Evolutionary conservation across 2,329 filamentous ascomycete species (phyloP).

Genomic region (Arthrobotrys sinensis): DNA sequence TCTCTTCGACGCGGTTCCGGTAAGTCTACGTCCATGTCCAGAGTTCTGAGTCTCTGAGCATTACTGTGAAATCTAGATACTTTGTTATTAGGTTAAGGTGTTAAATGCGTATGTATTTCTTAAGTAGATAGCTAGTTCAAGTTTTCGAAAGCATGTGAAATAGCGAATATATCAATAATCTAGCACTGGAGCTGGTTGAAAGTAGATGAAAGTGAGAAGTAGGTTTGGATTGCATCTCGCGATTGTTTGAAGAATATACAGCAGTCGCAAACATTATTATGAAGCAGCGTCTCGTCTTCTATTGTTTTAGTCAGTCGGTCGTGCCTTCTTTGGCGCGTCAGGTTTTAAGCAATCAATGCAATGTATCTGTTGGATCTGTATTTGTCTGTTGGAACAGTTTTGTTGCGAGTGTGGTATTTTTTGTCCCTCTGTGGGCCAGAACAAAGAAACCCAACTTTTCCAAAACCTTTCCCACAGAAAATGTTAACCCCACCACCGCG

Average conservation of each 20-base stretch:
- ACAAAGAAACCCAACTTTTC: conserved; percentile 28
- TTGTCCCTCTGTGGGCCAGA: not conserved
- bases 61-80: not conserved
- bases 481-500: not conserved
- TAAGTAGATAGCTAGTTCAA: too few relatives aligned
- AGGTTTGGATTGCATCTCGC: too few relatives aligned
- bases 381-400: conserved; percentile 2
- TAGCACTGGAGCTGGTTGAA: too few relatives aligned
- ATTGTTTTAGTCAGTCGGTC: not conserved
- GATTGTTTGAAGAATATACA: not conserved
- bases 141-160: too few relatives aligned
- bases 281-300: not conserved
- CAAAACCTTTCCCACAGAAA: not conserved
- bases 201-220: too few relatives aligned
- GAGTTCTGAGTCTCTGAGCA: not conserved
- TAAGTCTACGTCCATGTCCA: not conserved
- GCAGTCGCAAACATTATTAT: not conserved
- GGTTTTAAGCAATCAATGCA: not conserved
- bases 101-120: too few relatives aligned
- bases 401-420: conserved; percentile 40
- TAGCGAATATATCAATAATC: too few relatives aligned
- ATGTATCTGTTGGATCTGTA: not conserved
- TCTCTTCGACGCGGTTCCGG: not conserved
- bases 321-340: not conserved
- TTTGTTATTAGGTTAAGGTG: too few relatives aligned